Evolutionary conservation across 176 grass and related monocot species (phyloP), one percentile per base, ranked within the genome.

Genomic region (Puya raimondii): DNA sequence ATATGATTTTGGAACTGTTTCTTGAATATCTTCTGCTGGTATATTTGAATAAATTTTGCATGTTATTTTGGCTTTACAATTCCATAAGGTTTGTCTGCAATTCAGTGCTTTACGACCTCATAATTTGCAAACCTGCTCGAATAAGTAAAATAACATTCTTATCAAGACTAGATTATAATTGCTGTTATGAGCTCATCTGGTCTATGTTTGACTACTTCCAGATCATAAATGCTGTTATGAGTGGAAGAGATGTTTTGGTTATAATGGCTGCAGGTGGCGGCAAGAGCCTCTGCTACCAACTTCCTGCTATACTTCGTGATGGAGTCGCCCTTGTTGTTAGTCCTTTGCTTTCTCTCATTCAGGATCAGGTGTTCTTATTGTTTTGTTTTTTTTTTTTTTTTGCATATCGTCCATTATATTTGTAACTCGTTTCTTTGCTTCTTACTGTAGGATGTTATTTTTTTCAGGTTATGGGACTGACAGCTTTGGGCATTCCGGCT

Each of bases 191-290:
- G 15, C 15, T 20, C 8, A 17, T 59, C 12, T 18, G 6, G 2
- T 59, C 54, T 59, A 16, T 59, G n/a, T 59, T 59, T 18, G 6
- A 59, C 54, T 64, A 8, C 48, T 79, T 78, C 23, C 73, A 96
- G 92, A 96, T 96, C 82, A 91, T 96, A 77, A 96, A 96, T 73
- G 79, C 88, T 51, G 70, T 89, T 77, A 91, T 96, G 86, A 96
- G 88, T 79, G 79, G 86, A 73, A 89, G 79, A 76, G 92, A 96
- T 76, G 79, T 85, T 66, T 79, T 96, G 64, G 88, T 96, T 66
- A 96, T 96, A 86, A 96, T 96, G 92, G 92, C 88, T 72, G 86
- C 92, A 72, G 92, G 92, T 51, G 86, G 92, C 52, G 92, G 88
- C 64, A 96, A 96, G 78, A 96, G 92, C 72, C 64, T 96, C 27